Evolutionary conservation across 2,329 filamentous ascomycete species (phyloP).

Genomic region (Ascochyta koolunga): DNA sequence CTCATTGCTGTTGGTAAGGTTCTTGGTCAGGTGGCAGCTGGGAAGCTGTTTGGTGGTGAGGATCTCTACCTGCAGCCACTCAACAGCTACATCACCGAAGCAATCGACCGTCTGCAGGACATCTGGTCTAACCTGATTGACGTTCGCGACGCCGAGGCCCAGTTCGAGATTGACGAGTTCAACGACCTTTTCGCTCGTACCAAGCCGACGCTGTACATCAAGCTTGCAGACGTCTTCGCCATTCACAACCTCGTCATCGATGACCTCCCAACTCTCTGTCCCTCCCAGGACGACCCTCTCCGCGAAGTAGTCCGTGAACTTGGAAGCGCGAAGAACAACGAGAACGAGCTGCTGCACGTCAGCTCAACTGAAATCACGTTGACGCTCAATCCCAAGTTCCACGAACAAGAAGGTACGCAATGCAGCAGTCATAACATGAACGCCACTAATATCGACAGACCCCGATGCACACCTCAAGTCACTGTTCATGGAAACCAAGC

Average conservation of each 20-base stretch:
- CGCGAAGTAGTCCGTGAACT: constrained; percentile 92
- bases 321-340: constrained; percentile 94
- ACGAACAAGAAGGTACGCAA: constrained; percentile 73
- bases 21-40: constrained; percentile 84
- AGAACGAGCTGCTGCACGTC: constrained; percentile 87
- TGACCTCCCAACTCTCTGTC: constrained; percentile 79
- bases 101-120: constrained; percentile 76
- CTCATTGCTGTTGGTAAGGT: constrained; percentile 90
- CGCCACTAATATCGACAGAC: constrained; percentile 59
- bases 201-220: constrained; percentile 98
- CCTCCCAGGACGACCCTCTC: constrained; percentile 81
- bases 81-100: constrained; percentile 88
- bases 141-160: constrained; percentile 83
- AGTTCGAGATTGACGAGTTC: constrained; percentile 98
- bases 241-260: constrained; percentile 87
- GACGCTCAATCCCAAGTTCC: constrained; percentile 86
- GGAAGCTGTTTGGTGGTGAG: constrained; percentile 87
- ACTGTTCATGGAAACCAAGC: constrained; percentile 97
- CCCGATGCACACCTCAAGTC: constrained; percentile 91
- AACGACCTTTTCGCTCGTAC: constrained; percentile 96
- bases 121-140: constrained; percentile 80
- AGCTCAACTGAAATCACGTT: constrained; percentile 89
- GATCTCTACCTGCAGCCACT: constrained; percentile 95
- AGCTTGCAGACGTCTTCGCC: constrained; percentile 95
- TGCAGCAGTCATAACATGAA: background rate